phyloP scores from a whole-genome alignment of 192 early-diverging fungal genomes.

The Coemansia sp. region DNA sequence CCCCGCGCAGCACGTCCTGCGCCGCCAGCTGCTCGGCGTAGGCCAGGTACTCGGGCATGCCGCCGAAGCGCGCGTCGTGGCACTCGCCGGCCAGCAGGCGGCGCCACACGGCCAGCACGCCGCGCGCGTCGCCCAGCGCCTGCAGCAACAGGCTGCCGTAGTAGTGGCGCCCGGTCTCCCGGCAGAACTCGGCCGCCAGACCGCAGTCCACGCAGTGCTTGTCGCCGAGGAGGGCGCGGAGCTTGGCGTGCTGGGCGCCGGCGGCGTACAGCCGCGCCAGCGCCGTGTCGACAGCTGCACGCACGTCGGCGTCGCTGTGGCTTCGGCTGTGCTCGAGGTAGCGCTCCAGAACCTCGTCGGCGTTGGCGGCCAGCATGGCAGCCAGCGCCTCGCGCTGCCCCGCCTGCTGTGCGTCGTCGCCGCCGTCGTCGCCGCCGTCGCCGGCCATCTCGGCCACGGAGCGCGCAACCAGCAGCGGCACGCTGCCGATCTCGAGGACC shows the following conservation, averaged over 20 bases:
- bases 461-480: neutral
- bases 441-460: constrained; percentile 15
- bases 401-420: neutral
- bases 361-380: constrained; percentile 13
- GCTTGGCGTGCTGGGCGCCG: constrained; percentile 10
- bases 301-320: neutral
- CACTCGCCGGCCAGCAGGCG: constrained; percentile 16
- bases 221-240: constrained; percentile 6
- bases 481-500: constrained; percentile 26
- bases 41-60: constrained; percentile 32
- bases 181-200: constrained; percentile 19
- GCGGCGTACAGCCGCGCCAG: constrained; percentile 32
- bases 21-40: constrained; percentile 4
- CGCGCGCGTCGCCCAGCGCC: constrained; percentile 12
- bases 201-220: constrained; percentile 15
- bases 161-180: constrained; percentile 22
- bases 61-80: constrained; percentile 24
- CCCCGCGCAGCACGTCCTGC: constrained; percentile 12
- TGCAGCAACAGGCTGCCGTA: constrained; percentile 31
- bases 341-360: constrained; percentile 33
- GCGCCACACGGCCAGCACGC: constrained; percentile 35
- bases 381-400: constrained; percentile 7
- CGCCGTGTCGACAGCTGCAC: constrained; percentile 28
- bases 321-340: constrained; percentile 24
- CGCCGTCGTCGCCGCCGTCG: neutral